phyloP scores from a whole-genome alignment of 2,329 filamentous ascomycete species.

The Phyllosticta ampelicida region DNA sequence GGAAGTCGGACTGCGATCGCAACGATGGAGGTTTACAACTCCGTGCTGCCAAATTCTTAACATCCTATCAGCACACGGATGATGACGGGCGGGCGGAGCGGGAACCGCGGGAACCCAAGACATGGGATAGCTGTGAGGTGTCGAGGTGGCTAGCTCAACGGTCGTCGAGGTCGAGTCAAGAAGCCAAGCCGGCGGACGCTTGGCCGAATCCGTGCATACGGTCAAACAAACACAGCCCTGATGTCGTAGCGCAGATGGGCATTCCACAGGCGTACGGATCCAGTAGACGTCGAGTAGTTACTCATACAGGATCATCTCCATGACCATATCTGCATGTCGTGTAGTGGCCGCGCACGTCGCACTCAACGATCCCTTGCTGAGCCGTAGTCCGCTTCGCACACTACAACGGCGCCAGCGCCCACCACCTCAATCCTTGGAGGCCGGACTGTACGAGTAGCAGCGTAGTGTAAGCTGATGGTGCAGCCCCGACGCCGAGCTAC shows the following conservation, averaged over 20 bases:
- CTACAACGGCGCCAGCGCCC: background rate
- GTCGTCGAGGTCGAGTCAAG: background rate
- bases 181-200: background rate
- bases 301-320: background rate
- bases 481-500: slow-evolving; percentile 7
- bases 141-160: background rate
- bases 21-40: too few species aligned
- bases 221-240: background rate
- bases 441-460: slow-evolving; percentile 4
- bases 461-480: slow-evolving; percentile 10
- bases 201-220: background rate
- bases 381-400: background rate
- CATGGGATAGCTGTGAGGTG: background rate
- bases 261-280: background rate
- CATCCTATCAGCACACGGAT: background rate
- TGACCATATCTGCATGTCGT: background rate
- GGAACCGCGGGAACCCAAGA: background rate
- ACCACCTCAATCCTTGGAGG: slow-evolving; percentile 1
- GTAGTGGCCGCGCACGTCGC: background rate
- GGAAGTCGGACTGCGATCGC: background rate
- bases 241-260: background rate
- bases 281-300: background rate
- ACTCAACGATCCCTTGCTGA: background rate
- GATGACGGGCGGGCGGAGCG: background rate
- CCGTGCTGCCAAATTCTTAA: background rate